A percentile compares a stretch with the other conserved stretches of the same genome.
Conservation (phyloP, 495 filamentous ascomycete genomes). For the Neurospora sp. region DNA sequence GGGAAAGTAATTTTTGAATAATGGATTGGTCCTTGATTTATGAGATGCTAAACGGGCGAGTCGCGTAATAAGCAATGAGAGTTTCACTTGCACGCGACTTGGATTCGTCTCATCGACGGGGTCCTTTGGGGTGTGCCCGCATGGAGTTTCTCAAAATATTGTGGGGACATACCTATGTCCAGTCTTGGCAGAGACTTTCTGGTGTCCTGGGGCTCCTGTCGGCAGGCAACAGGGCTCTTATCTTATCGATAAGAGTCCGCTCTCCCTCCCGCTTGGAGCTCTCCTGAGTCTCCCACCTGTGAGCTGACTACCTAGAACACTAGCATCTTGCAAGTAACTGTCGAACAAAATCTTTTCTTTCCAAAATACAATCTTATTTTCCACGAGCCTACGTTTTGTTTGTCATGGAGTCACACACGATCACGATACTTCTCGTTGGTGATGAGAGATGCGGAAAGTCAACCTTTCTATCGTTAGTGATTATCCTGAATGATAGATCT, state of each 20-base stretch:
- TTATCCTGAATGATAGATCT: not conserved
- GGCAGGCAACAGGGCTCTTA: not conserved
- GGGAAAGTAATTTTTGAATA: not conserved
- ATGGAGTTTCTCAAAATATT: not conserved
- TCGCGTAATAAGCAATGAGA: not conserved
- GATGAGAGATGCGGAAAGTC: constrained; percentile 77
- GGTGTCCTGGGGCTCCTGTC: not conserved
- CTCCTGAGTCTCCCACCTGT: not conserved
- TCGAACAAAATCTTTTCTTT: not conserved
- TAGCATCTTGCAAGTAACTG: not conserved
- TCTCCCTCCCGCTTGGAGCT: not conserved
- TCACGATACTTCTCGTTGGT: constrained; percentile 70
- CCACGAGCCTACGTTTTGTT: not conserved
- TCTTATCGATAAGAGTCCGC: not conserved
- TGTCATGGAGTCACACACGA: constrained; percentile 35
- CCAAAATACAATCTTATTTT: not conserved
- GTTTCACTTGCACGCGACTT: not conserved
- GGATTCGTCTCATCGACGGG: not conserved
- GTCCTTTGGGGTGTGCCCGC: not conserved
- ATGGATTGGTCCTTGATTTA: not conserved
- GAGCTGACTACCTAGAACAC: no score
- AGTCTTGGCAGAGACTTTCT: not conserved
- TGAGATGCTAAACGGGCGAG: not conserved
- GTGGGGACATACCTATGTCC: not conserved
- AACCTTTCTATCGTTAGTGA: constrained; percentile 76